A percentile compares a stretch with the other conserved stretches of the same genome.
These are phyloP conservation scores for Epichloe sibirici DNA, from an alignment of 2,329 filamentous ascomycete genomes.

Conservation along the genomic window DNA sequence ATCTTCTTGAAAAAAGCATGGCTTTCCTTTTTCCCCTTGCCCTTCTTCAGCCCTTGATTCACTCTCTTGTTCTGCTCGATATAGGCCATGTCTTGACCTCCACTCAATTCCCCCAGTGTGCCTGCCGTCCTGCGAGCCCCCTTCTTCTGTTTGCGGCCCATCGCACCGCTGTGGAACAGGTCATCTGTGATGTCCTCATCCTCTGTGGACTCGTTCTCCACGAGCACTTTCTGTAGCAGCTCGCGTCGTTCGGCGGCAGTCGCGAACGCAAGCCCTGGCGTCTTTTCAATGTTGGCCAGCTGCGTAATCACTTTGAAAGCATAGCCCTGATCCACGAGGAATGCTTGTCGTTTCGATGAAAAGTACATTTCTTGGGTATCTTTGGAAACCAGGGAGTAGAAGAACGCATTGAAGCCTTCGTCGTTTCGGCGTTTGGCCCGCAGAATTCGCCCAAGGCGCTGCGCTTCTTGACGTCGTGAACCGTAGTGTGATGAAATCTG, in stretches of 20 bases:
- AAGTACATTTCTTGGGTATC: slow-evolving; percentile 98
- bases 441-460: slow-evolving; percentile 83
- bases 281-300: slow-evolving; percentile 77
- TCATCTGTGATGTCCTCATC: slow-evolving; percentile 51
- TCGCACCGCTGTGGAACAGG: slow-evolving; percentile 28
- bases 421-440: slow-evolving; percentile 92
- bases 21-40: slow-evolving; percentile 26
- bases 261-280: slow-evolving; percentile 67
- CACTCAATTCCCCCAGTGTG: slow-evolving; percentile 72
- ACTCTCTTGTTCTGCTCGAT: slow-evolving; percentile 67
- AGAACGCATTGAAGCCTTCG: slow-evolving; percentile 97
- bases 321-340: slow-evolving; percentile 95
- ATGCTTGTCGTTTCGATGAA: slow-evolving; percentile 90
- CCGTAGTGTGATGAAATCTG: slow-evolving; percentile 97
- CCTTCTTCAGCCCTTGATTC: slow-evolving; percentile 34
- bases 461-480: slow-evolving; percentile 90
- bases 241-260: slow-evolving; percentile 72
- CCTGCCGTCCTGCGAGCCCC: slow-evolving; percentile 69
- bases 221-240: slow-evolving; percentile 75
- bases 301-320: slow-evolving; percentile 99
- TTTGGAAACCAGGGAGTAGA: slow-evolving; percentile 94
- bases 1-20: slow-evolving; percentile 31
- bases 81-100: slow-evolving; percentile 96
- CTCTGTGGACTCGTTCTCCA: slow-evolving; percentile 70
- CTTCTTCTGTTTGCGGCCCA: slow-evolving; percentile 39